Percentiles rank a stretch among this genome's conserved stretches.
Conservation (phyloP, 2,329 filamentous ascomycete genomes). For the Exophiala oligosperma region DNA sequence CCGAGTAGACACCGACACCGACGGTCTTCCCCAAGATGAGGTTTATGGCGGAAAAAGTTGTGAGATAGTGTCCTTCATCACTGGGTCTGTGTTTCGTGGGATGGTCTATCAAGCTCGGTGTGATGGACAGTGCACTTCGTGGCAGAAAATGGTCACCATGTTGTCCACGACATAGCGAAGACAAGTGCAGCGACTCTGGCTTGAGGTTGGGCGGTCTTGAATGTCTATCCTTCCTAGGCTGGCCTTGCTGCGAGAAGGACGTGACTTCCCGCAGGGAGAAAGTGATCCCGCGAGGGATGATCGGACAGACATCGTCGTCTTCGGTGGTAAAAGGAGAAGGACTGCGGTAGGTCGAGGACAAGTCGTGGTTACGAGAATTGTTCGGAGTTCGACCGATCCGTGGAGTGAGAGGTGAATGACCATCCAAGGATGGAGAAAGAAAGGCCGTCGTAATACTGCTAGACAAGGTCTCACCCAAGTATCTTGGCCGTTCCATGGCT, state of each 20-base stretch:
- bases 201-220: constrained; percentile 7
- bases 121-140: constrained; percentile 13
- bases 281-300: neutral
- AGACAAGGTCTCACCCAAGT: constrained; percentile 11
- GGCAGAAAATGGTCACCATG: constrained; percentile 10
- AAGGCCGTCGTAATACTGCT: constrained; percentile 7
- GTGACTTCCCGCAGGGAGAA: neutral
- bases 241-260: neutral
- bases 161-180: neutral
- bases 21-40: constrained; percentile 42
- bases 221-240: constrained; percentile 1
- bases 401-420: constrained; percentile 10
- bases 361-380: neutral
- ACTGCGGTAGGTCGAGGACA: neutral
- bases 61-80: constrained; percentile 9
- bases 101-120: constrained; percentile 16
- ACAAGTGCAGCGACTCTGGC: constrained; percentile 5
- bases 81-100: neutral
- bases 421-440: constrained; percentile 7
- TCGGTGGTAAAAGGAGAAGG: neutral
- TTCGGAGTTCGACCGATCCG: constrained; percentile 7
- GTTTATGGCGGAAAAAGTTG: constrained; percentile 20
- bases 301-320: neutral
- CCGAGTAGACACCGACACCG: constrained; percentile 53
- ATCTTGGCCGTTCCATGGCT: constrained; percentile 12